Evolutionary conservation across 2,329 filamentous ascomycete genomes (phyloP).

Genomic region (Plenodomus biglobosus): DNA sequence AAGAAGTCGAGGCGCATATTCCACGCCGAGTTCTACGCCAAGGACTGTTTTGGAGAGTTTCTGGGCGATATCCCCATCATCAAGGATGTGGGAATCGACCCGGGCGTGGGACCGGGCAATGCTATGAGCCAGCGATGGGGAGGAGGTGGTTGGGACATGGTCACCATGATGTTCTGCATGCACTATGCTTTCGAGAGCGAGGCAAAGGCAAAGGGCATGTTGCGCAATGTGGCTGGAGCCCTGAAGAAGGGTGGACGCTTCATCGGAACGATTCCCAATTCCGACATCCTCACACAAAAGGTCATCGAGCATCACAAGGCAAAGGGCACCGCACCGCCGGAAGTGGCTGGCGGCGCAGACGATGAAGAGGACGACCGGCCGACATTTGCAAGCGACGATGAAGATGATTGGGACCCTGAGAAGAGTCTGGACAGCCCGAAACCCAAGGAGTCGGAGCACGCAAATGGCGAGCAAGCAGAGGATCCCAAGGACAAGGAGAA

Average conservation of each 20-base stretch:
- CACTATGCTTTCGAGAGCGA: slow-evolving; percentile 98
- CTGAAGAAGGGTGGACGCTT: slow-evolving; percentile 94
- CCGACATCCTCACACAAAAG: slow-evolving; percentile 78
- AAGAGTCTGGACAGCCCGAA: slow-evolving; percentile 46
- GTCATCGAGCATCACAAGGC: slow-evolving; percentile 76
- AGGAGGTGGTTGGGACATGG: slow-evolving; percentile 84
- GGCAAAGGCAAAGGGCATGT: slow-evolving; percentile 85
- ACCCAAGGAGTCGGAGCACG: slow-evolving; percentile 42
- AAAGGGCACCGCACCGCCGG: slow-evolving; percentile 43
- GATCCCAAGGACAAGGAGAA: slow-evolving; percentile 23
- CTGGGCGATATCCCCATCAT: slow-evolving; percentile 81
- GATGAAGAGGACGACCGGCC: slow-evolving; percentile 39
- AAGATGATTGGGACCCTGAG: slow-evolving; percentile 50
- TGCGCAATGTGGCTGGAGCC: slow-evolving; percentile 85
- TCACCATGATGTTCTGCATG: slow-evolving; percentile 99
- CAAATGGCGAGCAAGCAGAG: slow-evolving; percentile 24
- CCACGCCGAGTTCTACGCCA: slow-evolving; percentile 82
- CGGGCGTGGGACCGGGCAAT: slow-evolving; percentile 62
- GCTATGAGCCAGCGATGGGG: slow-evolving; percentile 65
- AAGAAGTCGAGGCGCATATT: slow-evolving; percentile 64
- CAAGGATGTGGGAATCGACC: slow-evolving; percentile 82
- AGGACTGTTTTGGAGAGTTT: slow-evolving; percentile 88
- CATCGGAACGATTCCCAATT: slow-evolving; percentile 95
- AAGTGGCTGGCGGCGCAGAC: slow-evolving; percentile 22
- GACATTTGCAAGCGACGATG: slow-evolving; percentile 42